Evolutionary conservation across 1,284 basidiomycete genomes (phyloP).

Genomic region (Anthracocystis setariae): DNA sequence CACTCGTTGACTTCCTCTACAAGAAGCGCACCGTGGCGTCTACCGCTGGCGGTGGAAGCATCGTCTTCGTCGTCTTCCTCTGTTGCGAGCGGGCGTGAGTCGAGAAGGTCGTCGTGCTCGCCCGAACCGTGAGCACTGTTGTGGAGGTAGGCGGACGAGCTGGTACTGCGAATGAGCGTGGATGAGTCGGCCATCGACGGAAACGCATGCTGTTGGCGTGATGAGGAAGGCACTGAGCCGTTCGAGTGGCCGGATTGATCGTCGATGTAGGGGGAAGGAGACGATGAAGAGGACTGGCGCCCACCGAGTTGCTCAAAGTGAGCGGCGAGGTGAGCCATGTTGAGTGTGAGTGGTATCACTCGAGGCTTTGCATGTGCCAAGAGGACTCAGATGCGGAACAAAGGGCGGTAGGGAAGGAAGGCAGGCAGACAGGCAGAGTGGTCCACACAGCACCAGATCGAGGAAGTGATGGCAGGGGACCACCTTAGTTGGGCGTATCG

Average conservation of each 20-base stretch:
- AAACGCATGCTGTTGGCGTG: constrained; percentile 25
- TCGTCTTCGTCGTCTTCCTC: constrained; percentile 54
- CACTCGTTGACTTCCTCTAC: constrained; percentile 63
- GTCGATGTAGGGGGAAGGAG: constrained; percentile 23
- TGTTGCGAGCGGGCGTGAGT: constrained; percentile 33
- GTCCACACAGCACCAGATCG: no score
- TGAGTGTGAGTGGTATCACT: neutral
- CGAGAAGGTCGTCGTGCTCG: constrained; percentile 27
- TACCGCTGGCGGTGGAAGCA: constrained; percentile 57
- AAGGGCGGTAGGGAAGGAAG: no score
- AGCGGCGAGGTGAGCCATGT: constrained; percentile 43
- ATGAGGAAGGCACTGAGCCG: constrained; percentile 7
- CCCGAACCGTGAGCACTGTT: constrained; percentile 9
- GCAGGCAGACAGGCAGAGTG: no score
- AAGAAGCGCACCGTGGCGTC: constrained; percentile 63
- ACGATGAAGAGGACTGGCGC: constrained; percentile 17
- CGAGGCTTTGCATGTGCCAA: constrained; percentile 3
- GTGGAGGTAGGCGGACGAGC: constrained; percentile 5
- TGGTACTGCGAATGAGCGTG: constrained; percentile 14
- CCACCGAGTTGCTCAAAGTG: constrained; percentile 35
- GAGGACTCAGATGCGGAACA: no score
- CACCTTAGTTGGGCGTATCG: no score
- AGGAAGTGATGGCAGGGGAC: no score
- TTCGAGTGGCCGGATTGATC: constrained; percentile 6
- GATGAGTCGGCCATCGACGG: constrained; percentile 24